Base-by-base conservation (phyloP, 345 rosid species). In the Litchi chinensis region DNA sequence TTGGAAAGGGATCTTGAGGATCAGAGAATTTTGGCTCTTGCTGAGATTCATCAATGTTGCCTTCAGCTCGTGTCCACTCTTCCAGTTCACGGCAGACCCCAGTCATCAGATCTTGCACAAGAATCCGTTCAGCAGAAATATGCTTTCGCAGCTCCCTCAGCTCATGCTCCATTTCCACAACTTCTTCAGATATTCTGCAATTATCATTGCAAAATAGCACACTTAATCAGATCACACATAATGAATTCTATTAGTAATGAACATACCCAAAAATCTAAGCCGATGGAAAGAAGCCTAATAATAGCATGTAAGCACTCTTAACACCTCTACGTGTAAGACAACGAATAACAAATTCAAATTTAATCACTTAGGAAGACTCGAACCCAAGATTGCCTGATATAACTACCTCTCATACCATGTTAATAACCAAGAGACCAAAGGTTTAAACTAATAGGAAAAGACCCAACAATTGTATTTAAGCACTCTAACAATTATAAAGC, bases 121-220 rank as follows among this genome's bases (percentile, higher is more conserved):
- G 85, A 77, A 94, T 89, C 78, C 97, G 87, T 81, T 94, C 98
- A 4, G 94, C 88, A 71, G 98, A 96, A 60, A 96, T 91, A 85
- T 90, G 97, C 86, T 93, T 96, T 76, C 79, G 88, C 84, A 96
- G 79, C 82, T 96, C 98, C 78, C 82, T 88, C 81, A 94, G 79
- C 83, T 96, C 99, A n/a, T 94, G 98, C 87, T 96, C 89, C 93
- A 89, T 88, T 79, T 96, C 99, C 76, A 88, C 92, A 5, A 93
- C 97, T 90, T 96, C 99, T 83, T 96, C 99, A 43, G 97, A 89
- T 82, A 96, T 79, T 85, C 99, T 96, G 85, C 81, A 81, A 69
- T 76, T 16, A 82, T 68, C 28, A 82, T 66, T 65, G 86, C 39
- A 52, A 73, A 32, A 68, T 15, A 52, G n/a, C 67, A 75, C 16